Evolutionary conservation across 2,329 filamentous ascomycete genomes (phyloP), one percentile per base, ranked within the genome.

Genomic region (Magnaporthiopsis incrustans): DNA sequence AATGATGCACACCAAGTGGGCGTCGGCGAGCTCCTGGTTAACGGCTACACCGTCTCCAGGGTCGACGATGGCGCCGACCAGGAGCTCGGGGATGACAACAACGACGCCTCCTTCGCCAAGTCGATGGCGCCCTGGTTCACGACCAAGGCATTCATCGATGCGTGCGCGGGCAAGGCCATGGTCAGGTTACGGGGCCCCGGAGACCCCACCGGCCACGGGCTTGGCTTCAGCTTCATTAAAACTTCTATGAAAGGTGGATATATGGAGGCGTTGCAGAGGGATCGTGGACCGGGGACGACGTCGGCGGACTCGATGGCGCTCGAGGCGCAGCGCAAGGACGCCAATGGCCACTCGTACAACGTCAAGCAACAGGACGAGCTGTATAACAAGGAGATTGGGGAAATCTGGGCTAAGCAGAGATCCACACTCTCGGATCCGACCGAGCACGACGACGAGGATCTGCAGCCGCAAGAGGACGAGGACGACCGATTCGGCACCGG

Each of bases 191-290:
- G 97, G 70, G 95, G 95, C 26, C 91, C 96, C 68, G 95, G 95
- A 64, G 95, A 99, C 73, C 95, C 95, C 4, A 97, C 94, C 0
- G 92, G 92, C 30, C 90, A 93, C 70, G 95, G 95, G 2, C 87
- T 97, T 66, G 95, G 91, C 2, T 97, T 98, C 79, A 97, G 91
- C 73, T 97, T 99, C 75, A 93, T 99, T 75, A 92, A 95, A 72
- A 97, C 93, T 0, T 96, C 92, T 1, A 99, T 99, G 95, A 99
- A 99, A 77, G 95, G 95, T 67, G 95, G 95, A 0, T 99, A 87
- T 66, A 84, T 97, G 75, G 91, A 93, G 72, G 89, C 92, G 26
- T 85, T 96, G 32, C 85, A 77, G 65, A 59, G 57, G 44, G 61
- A 63, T 25, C 50, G 61, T 26, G 86, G 86, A 2, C 85, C 86